A percentile compares a stretch with the other conserved stretches of the same genome.
phyloP scores from a whole-genome alignment of 352 stramenopile genomes.

The Pythium brachiatum region DNA sequence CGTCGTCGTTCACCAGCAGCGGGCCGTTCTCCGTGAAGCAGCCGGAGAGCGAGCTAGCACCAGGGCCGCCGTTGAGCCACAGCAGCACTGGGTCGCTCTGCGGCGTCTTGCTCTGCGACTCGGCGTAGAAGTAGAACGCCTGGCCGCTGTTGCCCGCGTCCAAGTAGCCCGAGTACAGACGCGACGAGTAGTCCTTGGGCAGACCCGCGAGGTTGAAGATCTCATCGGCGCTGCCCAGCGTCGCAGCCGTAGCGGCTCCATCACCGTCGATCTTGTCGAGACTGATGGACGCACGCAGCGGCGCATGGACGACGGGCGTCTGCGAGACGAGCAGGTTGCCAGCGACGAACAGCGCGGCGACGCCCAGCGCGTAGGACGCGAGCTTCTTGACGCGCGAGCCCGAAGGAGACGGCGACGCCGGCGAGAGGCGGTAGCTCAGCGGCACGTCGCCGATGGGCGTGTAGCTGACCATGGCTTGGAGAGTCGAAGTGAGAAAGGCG shows the following conservation, averaged over 20 bases:
- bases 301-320: background rate
- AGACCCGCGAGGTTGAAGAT: slow-evolving; percentile 44
- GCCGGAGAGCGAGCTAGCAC: slow-evolving; percentile 52
- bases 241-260: background rate
- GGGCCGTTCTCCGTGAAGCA: slow-evolving; percentile 72
- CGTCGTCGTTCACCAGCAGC: slow-evolving; percentile 58
- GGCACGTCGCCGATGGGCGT: slow-evolving; percentile 25
- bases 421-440: slow-evolving; percentile 21
- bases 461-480: slow-evolving; percentile 13
- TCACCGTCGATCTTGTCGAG: background rate
- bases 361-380: slow-evolving; percentile 17
- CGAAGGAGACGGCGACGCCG: background rate
- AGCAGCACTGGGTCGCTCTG: slow-evolving; percentile 52
- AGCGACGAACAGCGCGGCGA: slow-evolving; percentile 18
- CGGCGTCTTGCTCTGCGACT: slow-evolving; percentile 45
- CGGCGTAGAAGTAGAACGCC: slow-evolving; percentile 70
- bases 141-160: slow-evolving; percentile 48
- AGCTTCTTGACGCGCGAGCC: slow-evolving; percentile 16
- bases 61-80: slow-evolving; percentile 70
- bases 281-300: background rate
- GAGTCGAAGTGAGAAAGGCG: too few species aligned
- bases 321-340: slow-evolving; percentile 22
- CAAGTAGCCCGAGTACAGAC: slow-evolving; percentile 63
- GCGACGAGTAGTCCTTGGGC: slow-evolving; percentile 44
- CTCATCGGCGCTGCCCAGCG: slow-evolving; percentile 36